Percentiles rank a stretch among this genome's conserved stretches.
Conservation (phyloP, 495 filamentous ascomycete genomes). For the Annulohypoxylon stygium region DNA sequence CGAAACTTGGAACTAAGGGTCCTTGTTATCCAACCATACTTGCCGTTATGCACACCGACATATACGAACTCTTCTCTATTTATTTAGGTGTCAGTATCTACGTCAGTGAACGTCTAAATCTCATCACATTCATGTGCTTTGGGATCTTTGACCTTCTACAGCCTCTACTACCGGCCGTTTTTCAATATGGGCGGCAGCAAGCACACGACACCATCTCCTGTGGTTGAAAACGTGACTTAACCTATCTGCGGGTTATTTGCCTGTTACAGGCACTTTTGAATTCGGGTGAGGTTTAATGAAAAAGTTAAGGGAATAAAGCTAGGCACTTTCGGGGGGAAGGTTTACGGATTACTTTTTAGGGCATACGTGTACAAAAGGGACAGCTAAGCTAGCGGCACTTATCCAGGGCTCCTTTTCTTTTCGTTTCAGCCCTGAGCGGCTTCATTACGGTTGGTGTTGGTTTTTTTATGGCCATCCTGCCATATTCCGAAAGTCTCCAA, state of each 20-base stretch:
- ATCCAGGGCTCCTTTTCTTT: conserved; percentile 19
- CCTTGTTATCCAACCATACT: conserved; percentile 38
- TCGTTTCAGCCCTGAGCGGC: conserved; percentile 42
- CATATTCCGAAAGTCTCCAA: conserved; percentile 41
- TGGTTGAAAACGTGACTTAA: conserved; percentile 38
- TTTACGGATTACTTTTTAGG: conserved; percentile 33
- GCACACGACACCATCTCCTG: conserved; percentile 38
- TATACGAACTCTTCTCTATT: conserved; percentile 15
- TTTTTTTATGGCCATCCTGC: conserved; percentile 17
- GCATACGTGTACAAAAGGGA: conserved; percentile 40
- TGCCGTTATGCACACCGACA: conserved; percentile 29
- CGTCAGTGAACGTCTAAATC: not conserved
- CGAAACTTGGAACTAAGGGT: conserved; percentile 31
- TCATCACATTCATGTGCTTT: conserved; percentile 5
- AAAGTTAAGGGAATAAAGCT: conserved; percentile 22
- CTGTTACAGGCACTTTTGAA: conserved; percentile 35
- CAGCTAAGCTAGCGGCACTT: conserved; percentile 33
- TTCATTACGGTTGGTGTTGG: conserved; percentile 11
- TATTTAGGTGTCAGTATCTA: conserved; percentile 12
- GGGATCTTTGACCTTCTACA: not conserved
- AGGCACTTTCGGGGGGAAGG: conserved; percentile 25
- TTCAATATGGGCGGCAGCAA: not conserved
- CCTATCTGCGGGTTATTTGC: conserved; percentile 46
- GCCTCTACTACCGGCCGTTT: conserved; percentile 12
- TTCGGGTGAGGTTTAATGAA: conserved; percentile 27